Conservation (phyloP, 495 filamentous ascomycete species). For the Trichoderma parareesei region DNA sequence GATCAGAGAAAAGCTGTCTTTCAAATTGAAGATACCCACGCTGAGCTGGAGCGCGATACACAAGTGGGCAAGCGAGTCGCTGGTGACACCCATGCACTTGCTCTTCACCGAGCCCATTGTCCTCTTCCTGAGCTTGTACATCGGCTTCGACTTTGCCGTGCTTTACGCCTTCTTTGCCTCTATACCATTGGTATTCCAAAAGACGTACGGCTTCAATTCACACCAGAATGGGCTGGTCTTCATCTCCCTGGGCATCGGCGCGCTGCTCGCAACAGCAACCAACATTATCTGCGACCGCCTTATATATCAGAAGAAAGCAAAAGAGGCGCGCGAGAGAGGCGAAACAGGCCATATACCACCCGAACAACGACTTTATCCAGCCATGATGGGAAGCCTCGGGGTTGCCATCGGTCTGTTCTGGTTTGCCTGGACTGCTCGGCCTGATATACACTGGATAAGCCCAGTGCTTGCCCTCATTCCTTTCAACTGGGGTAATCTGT, state of each 20-base stretch:
- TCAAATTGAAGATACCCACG: background rate
- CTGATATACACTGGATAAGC: slow-evolving; percentile 19
- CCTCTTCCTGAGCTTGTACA: slow-evolving; percentile 90
- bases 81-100: slow-evolving; percentile 75
- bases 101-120: slow-evolving; percentile 88
- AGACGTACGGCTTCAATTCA: slow-evolving; percentile 53
- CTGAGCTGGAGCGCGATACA: background rate
- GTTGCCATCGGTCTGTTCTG: slow-evolving; percentile 44
- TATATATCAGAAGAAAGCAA: slow-evolving; percentile 27
- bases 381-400: slow-evolving; percentile 48
- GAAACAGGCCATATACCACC: slow-evolving; percentile 24
- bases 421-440: slow-evolving; percentile 36
- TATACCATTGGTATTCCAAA: slow-evolving; percentile 55
- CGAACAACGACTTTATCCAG: slow-evolving; percentile 46
- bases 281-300: slow-evolving; percentile 47
- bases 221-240: slow-evolving; percentile 71
- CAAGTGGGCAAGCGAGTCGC: slow-evolving; percentile 42
- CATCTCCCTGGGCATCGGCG: slow-evolving; percentile 58
- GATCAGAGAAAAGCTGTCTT: background rate
- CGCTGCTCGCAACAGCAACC: slow-evolving; percentile 59
- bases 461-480: background rate
- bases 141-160: slow-evolving; percentile 81
- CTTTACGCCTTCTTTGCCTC: slow-evolving; percentile 76
- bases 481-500: slow-evolving; percentile 6
- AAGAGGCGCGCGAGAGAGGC: slow-evolving; percentile 16